These are phyloP conservation scores for Goffeauzyma gilvescens DNA, from an alignment of 768 basidiomycete species.

Conservation along the genomic window DNA sequence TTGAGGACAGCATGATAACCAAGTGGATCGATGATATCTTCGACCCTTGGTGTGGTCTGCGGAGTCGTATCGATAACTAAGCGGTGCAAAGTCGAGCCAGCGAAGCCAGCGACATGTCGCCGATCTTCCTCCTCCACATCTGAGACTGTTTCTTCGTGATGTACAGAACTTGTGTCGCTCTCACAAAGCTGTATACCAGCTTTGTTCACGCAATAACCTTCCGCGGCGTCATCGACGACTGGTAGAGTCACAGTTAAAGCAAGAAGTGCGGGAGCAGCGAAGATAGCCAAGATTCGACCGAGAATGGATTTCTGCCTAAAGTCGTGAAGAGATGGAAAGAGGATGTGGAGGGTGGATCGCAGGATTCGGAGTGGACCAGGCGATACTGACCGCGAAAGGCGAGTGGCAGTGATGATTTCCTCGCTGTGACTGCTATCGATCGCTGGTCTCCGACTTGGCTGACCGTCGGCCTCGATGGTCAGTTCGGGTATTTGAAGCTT, in stretches of 20 bases:
- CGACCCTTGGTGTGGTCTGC: too few relatives aligned
- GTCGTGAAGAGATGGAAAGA: constrained; percentile 69
- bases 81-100: constrained; percentile 26
- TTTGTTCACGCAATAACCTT: constrained; percentile 12
- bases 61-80: constrained; percentile 23
- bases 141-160: too few relatives aligned
- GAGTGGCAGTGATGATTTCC: too few relatives aligned
- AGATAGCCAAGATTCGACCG: constrained; percentile 52
- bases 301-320: constrained; percentile 52
- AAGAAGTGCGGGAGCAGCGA: constrained; percentile 75
- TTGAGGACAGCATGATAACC: too few relatives aligned
- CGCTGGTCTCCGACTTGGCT: too few relatives aligned
- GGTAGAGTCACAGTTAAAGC: constrained; percentile 72
- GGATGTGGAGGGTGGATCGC: constrained; percentile 38
- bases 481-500: too few relatives aligned
- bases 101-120: constrained; percentile 13
- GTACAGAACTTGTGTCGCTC: not conserved
- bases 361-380: not conserved
- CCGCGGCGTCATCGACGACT: constrained; percentile 57
- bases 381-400: not conserved
- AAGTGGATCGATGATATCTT: too few relatives aligned
- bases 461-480: too few relatives aligned
- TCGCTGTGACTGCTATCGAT: too few relatives aligned
- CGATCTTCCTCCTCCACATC: constrained; percentile 15
- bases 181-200: constrained; percentile 15